phyloP scores from a whole-genome alignment of 495 filamentous ascomycete species.

The Penicillium maclennaniae region DNA sequence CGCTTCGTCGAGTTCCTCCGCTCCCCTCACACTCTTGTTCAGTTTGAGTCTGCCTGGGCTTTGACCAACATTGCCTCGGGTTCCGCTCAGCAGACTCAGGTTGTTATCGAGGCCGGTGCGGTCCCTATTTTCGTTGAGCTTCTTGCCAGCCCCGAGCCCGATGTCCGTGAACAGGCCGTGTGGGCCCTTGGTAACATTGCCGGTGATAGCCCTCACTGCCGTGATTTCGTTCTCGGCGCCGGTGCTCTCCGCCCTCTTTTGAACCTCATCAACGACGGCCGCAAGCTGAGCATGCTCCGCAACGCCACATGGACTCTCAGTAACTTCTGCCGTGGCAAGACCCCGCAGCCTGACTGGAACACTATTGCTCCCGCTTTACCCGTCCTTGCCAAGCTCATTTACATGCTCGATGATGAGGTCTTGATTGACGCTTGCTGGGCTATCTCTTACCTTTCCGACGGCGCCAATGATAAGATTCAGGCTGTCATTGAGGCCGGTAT shows the following conservation, averaged over 20 bases:
- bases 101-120: slow-evolving; percentile 96
- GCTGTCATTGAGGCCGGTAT: slow-evolving; percentile 98
- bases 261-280: slow-evolving; percentile 87
- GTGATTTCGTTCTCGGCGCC: slow-evolving; percentile 87
- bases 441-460: slow-evolving; percentile 98
- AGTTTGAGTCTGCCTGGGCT: slow-evolving; percentile 99
- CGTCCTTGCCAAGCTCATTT: slow-evolving; percentile 93
- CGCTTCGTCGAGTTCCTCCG: slow-evolving; percentile 98
- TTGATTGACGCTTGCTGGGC: slow-evolving; percentile 99
- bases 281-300: slow-evolving; percentile 97
- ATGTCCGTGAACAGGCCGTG: slow-evolving; percentile 97
- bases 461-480: slow-evolving; percentile 98
- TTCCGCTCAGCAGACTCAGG: slow-evolving; percentile 94
- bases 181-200: slow-evolving; percentile 99
- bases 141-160: slow-evolving; percentile 89
- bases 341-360: slow-evolving; percentile 96
- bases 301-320: slow-evolving; percentile 99
- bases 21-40: slow-evolving; percentile 95
- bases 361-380: slow-evolving; percentile 96
- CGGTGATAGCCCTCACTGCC: slow-evolving; percentile 94
- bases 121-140: slow-evolving; percentile 99
- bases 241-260: slow-evolving; percentile 90
- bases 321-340: slow-evolving; percentile 99
- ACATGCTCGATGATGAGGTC: slow-evolving; percentile 97
- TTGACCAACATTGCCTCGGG: slow-evolving; percentile 99